Evolutionary conservation across 495 filamentous ascomycete genomes (phyloP).

Genomic region (Rhypophila decipiens): DNA sequence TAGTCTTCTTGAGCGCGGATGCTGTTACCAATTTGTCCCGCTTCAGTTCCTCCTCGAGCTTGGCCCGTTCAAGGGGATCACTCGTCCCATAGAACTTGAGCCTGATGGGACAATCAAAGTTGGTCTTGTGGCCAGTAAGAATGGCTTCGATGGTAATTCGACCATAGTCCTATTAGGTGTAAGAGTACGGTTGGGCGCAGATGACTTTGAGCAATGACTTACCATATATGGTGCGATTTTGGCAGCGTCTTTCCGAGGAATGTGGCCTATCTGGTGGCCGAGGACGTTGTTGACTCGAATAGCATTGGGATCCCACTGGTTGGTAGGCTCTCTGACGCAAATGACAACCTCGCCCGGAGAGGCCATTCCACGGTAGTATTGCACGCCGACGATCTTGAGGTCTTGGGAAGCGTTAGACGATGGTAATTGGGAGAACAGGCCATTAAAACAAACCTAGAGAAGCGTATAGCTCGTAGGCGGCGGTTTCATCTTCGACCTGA

Average conservation of each 20-base stretch:
- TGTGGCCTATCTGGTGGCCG: slow-evolving; percentile 71
- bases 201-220: neutral
- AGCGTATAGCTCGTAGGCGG: slow-evolving; percentile 47
- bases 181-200: neutral
- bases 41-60: slow-evolving; percentile 56
- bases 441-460: slow-evolving; percentile 20
- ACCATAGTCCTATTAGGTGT: slow-evolving; percentile 19
- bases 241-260: slow-evolving; percentile 56
- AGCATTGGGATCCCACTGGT: slow-evolving; percentile 71
- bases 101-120: slow-evolving; percentile 64
- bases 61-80: slow-evolving; percentile 41
- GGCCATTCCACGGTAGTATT: slow-evolving; percentile 69
- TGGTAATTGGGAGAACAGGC: neutral
- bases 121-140: slow-evolving; percentile 48
- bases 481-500: slow-evolving; percentile 43
- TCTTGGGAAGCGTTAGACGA: slow-evolving; percentile 16
- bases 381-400: slow-evolving; percentile 72
- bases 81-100: slow-evolving; percentile 62
- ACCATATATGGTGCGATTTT: slow-evolving; percentile 69
- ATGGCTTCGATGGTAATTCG: slow-evolving; percentile 59
- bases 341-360: slow-evolving; percentile 67
- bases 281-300: slow-evolving; percentile 78
- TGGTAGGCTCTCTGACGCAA: slow-evolving; percentile 60
- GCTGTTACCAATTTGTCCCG: slow-evolving; percentile 49
- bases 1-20: slow-evolving; percentile 41